Base-by-base conservation (phyloP, 1,284 basidiomycete species). In the Fomes fomentarius region DNA sequence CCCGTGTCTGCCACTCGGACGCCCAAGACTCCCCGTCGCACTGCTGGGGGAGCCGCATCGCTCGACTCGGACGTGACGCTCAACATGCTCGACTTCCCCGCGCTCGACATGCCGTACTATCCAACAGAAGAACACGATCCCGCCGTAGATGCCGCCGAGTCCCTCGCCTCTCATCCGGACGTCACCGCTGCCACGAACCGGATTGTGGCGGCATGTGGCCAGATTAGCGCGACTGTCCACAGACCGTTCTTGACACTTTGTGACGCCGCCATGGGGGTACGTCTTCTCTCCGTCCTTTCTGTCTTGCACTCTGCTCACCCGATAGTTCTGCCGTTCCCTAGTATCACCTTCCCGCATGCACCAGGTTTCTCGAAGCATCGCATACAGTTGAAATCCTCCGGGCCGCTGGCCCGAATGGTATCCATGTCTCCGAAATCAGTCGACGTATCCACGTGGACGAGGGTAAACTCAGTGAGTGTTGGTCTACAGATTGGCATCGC, bases 301-400 rank as follows among this genome's bases (percentile, higher is more conserved):
- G 31, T 15, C 12, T 34, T 19, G 11, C 12, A 17, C 12, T n/a
- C 8, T 28, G 30, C 22, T 45, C n/a, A 34, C 30, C 37, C 4
- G 12, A 25, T 19, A 0, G 31, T 30, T 19, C 12, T 38, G n/a
- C 26, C 28, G 14, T 4, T 34, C 12, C 12, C 12, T 40, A 89
- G 87, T 89, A 87, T 62, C 84, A 87, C 64, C 73, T 90, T 17
- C 84, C 88, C 0, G 80, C 85, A 9, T 88, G 85, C 64, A 71
- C 90, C 65, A 80, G 87, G 21, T 75, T 90, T 41, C 65, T 89
- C 14, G 87, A 89, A 65, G 83, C 83, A 2, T 78, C 85, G 1
- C 83, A 89, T 63, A 77, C 81, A 22, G 78, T 81, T 7, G 88
- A 90, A 65, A 81, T 89, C 12, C 71, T 90, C 0, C 77, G 83